Evolutionary conservation across 805 yeast species (phyloP).

Genomic region (Candida alai): DNA sequence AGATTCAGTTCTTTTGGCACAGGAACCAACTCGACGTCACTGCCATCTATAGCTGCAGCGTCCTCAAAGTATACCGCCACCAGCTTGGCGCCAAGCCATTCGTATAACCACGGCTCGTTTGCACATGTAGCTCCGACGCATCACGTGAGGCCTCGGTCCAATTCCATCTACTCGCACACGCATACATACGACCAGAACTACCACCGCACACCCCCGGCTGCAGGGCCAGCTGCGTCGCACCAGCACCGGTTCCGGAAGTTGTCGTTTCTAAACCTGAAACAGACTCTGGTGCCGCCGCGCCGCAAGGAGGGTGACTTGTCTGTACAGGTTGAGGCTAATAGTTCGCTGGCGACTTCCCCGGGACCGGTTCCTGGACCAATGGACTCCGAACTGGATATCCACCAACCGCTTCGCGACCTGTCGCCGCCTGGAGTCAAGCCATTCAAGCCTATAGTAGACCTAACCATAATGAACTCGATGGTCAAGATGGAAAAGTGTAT

Average conservation of each 20-base stretch:
- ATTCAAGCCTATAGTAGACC: conserved; percentile 19
- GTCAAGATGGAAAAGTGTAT: conserved; percentile 20
- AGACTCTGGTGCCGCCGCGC: neutral
- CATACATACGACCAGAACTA: neutral
- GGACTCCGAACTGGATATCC: neutral
- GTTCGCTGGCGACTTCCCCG: neutral
- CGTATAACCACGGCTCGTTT: conserved; percentile 3
- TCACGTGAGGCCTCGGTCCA: conserved; percentile 1
- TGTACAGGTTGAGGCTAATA: too few relatives aligned
- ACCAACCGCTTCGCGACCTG: neutral
- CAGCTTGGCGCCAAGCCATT: conserved; percentile 3
- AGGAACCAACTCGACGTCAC: neutral
- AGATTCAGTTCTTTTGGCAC: conserved; percentile 1
- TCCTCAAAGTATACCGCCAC: neutral
- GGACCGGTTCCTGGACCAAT: neutral
- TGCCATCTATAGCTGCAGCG: neutral
- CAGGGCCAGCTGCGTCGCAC: neutral
- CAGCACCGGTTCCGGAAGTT: conserved; percentile 7
- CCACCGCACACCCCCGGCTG: neutral
- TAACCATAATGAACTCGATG: conserved; percentile 22
- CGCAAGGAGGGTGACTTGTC: too few relatives aligned
- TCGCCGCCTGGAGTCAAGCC: conserved; percentile 9
- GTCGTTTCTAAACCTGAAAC: conserved; percentile 5
- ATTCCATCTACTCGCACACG: conserved; percentile 1
- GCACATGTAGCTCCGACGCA: neutral